phyloP scores from a whole-genome alignment of 108 stramenopile genomes.

The Schizochytrium sp. region DNA sequence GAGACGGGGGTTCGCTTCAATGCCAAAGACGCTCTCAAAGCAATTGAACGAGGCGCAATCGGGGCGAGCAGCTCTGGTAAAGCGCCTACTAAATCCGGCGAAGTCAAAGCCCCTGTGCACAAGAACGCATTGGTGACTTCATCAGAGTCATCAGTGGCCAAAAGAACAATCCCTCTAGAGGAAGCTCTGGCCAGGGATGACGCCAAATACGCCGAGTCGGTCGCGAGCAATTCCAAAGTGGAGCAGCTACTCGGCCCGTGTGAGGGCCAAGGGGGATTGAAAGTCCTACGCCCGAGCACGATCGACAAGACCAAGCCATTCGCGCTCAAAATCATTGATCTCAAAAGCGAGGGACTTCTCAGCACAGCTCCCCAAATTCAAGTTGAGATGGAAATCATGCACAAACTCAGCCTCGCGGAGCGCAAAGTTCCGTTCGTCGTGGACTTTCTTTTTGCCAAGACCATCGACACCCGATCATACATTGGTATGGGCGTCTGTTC shows the following conservation, averaged over 20 bases:
- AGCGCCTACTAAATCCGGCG: no score
- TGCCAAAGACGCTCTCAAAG: no score
- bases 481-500: conserved; percentile 1
- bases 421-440: neutral
- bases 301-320: neutral
- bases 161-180: no score
- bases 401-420: neutral
- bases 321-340: neutral
- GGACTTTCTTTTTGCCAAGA: neutral
- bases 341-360: neutral
- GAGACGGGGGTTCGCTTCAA: no score
- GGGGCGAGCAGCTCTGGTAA: no score
- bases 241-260: neutral
- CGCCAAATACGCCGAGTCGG: no score
- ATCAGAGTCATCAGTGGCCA: no score
- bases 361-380: neutral
- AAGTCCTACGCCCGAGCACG: neutral
- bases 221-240: neutral
- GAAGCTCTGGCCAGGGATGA: no score
- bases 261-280: neutral
- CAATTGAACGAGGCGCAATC: no score
- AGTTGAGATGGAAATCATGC: neutral
- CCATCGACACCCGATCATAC: neutral
- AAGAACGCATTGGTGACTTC: no score
- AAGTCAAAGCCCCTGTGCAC: no score